phyloP scores from a whole-genome alignment of 306 rosid species.

The Acacia melanoxylon region DNA sequence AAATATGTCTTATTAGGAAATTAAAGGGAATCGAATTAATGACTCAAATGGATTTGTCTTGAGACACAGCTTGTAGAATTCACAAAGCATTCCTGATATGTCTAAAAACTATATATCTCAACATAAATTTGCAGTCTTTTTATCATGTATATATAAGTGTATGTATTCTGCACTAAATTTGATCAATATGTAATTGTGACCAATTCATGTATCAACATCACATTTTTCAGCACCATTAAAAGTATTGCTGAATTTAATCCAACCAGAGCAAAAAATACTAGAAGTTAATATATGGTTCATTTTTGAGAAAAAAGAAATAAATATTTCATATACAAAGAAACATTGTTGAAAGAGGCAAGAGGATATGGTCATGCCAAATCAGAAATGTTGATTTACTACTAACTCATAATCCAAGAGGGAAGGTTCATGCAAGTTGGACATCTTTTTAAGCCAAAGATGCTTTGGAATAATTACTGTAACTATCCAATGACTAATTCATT shows the following conservation, averaged over 20 bases:
- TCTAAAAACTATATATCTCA: neutral
- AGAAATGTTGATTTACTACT: too few relatives aligned
- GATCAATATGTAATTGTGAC: neutral
- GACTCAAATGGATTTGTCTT: neutral
- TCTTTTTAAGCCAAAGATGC: too few relatives aligned
- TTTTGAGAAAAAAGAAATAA: neutral
- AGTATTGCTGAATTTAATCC: neutral
- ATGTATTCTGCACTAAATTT: conserved; percentile 1
- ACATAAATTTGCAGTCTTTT: conserved; percentile 6
- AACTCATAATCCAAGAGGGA: too few relatives aligned
- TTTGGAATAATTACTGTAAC: too few relatives aligned
- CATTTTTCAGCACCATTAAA: neutral
- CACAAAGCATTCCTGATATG: neutral
- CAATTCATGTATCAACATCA: neutral
- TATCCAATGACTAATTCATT: too few relatives aligned
- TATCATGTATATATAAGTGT: neutral
- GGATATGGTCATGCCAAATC: conserved; percentile 4
- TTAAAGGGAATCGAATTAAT: neutral
- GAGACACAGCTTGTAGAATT: conserved; percentile 1
- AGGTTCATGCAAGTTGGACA: too few relatives aligned
- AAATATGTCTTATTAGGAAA: neutral
- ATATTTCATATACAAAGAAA: conserved; percentile 9
- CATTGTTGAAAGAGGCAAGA: neutral
- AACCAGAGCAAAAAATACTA: neutral
- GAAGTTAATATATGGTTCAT: neutral